A percentile compares a stretch with the other conserved stretches of the same genome.
Evolutionary conservation across 345 rosid species (phyloP).

Genomic region (Fremontodendron californicum): DNA sequence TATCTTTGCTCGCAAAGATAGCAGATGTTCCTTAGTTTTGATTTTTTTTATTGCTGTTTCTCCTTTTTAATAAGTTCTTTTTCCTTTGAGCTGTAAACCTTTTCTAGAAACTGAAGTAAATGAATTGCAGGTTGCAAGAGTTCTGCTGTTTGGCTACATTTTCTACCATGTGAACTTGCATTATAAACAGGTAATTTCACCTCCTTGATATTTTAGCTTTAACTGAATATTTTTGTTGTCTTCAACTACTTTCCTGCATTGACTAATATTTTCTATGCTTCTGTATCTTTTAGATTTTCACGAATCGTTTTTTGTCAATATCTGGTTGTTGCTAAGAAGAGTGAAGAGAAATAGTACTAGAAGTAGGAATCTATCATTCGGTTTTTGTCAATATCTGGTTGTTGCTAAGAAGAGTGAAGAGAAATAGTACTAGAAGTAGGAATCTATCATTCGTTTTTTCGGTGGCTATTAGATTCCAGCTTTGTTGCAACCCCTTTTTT

Average conservation of each 20-base stretch:
- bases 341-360: not conserved
- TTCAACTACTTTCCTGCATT: not conserved
- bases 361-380: not conserved
- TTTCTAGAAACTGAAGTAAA: not conserved
- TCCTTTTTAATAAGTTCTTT: not conserved
- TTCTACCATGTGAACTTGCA: conserved; percentile 72
- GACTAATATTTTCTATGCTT: not conserved
- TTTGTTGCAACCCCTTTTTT: not conserved
- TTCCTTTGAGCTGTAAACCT: not conserved
- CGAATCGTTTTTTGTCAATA: not conserved
- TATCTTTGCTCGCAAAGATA: not conserved
- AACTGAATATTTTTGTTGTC: not conserved
- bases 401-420: not conserved
- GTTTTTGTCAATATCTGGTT: not conserved
- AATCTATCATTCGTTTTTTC: not conserved
- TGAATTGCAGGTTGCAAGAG: conserved; percentile 70
- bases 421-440: not conserved
- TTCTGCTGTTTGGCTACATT: conserved; percentile 66
- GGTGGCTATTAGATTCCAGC: not conserved
- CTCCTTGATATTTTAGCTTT: not conserved
- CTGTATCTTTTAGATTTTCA: not conserved
- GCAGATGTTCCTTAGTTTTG: not conserved
- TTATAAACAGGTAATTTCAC: conserved; percentile 60
- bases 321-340: not conserved
- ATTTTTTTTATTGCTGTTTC: not conserved